These are phyloP conservation scores for Tetraselmis striata DNA, from an alignment of 139 green algal genomes.

Conservation along the genomic window DNA sequence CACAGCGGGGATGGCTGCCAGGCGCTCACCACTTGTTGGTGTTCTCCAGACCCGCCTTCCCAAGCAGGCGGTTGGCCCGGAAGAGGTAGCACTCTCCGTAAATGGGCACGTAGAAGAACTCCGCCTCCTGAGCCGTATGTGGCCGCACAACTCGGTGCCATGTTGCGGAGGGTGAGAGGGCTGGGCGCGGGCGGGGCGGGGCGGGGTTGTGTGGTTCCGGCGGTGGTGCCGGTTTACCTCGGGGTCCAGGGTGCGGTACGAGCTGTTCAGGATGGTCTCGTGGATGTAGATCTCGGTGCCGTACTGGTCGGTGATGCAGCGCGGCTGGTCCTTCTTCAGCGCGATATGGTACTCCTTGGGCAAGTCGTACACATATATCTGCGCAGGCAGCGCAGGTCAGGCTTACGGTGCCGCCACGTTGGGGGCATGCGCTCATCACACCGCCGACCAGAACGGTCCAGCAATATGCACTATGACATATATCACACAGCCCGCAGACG, in stretches of 20 bases:
- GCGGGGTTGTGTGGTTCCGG: too few relatives aligned
- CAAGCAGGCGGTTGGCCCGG: neutral
- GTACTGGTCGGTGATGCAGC: slow-evolving; percentile 26
- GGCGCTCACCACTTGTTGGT: neutral
- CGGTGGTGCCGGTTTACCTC: too few relatives aligned
- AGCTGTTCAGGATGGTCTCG: slow-evolving; percentile 22
- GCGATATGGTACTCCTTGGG: slow-evolving; percentile 16
- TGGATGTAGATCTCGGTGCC: slow-evolving; percentile 18
- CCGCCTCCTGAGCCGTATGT: slow-evolving; percentile 19
- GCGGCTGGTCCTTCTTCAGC: slow-evolving; percentile 20
- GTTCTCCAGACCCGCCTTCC: neutral
- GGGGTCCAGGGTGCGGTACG: slow-evolving; percentile 17
- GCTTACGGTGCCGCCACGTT: too few relatives aligned
- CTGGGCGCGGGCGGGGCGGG: too few relatives aligned
- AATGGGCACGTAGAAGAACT: slow-evolving; percentile 31
- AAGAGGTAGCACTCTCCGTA: slow-evolving; percentile 19
- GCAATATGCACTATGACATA: too few relatives aligned
- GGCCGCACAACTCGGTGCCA: too few relatives aligned
- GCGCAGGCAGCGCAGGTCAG: too few relatives aligned
- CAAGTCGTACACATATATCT: slow-evolving; percentile 24
- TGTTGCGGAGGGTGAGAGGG: too few relatives aligned
- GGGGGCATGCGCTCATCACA: too few relatives aligned
- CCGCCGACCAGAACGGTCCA: too few relatives aligned
- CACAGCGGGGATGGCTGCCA: too few relatives aligned
- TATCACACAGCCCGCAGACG: too few relatives aligned